A percentile compares a stretch with the other conserved stretches of the same genome.
Evolutionary conservation across 345 rosid species (phyloP).

Genomic region (Conringia planisiliqua): DNA sequence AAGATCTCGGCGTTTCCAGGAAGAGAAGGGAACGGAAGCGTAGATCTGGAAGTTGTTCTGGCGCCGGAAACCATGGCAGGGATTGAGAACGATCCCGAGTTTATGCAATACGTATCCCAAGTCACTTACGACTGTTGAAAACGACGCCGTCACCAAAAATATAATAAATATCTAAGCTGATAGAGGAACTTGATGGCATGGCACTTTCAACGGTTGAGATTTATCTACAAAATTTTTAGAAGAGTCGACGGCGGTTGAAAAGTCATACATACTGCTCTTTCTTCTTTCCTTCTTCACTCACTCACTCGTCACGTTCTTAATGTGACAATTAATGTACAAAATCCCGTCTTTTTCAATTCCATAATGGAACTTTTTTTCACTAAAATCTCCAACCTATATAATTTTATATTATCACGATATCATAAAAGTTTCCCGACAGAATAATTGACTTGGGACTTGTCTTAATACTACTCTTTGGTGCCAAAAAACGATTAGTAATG

Average conservation of each 20-base stretch:
- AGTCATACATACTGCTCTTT: constrained; percentile 21
- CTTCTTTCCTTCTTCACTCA: constrained; percentile 5
- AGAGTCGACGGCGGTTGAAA: not conserved
- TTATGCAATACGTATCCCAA: constrained; percentile 75
- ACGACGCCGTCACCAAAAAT: not conserved
- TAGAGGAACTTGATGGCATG: constrained; percentile 4
- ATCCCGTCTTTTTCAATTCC: constrained; percentile 21
- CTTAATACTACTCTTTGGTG: not conserved
- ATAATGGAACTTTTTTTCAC: not conserved
- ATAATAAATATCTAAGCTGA: not conserved
- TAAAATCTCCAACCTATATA: not conserved
- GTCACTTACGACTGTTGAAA: constrained; percentile 10
- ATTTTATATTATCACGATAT: no score
- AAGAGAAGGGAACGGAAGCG: constrained; percentile 71
- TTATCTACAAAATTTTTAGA: not conserved
- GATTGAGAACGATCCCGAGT: constrained; percentile 63
- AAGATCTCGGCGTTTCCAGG: constrained; percentile 93
- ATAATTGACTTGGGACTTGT: constrained; percentile 1
- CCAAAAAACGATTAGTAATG: not conserved
- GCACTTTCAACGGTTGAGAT: constrained; percentile 22
- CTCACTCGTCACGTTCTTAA: constrained; percentile 19
- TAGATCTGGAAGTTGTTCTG: constrained; percentile 88
- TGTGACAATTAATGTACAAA: constrained; percentile 31
- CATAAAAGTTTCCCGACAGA: constrained; percentile 4
- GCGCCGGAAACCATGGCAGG: constrained; percentile 68